Evolutionary conservation across 176 grass and related monocot genomes (phyloP).

Genomic region (Phoenix roebelenii): DNA sequence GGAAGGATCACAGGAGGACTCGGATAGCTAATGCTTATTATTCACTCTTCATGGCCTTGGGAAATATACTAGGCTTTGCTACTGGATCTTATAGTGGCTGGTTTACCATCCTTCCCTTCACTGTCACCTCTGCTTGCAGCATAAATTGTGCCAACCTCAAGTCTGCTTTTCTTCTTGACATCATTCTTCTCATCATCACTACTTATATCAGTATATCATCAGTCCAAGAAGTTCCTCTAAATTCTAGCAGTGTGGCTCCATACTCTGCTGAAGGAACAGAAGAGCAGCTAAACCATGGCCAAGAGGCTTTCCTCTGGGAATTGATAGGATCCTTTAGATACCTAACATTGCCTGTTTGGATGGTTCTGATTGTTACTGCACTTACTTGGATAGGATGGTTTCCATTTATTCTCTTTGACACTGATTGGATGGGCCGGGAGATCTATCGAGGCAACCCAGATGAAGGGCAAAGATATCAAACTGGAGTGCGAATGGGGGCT

Average conservation of each 20-base stretch:
- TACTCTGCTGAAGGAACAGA: conserved; percentile 17
- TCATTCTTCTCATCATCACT: conserved; percentile 52
- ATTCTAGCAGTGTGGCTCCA: conserved; percentile 6
- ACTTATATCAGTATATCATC: conserved; percentile 58
- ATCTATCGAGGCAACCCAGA: conserved; percentile 66
- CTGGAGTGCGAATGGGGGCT: conserved; percentile 83
- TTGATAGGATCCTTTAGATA: conserved; percentile 84
- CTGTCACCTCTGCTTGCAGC: conserved; percentile 51
- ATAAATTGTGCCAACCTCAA: conserved; percentile 87
- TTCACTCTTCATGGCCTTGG: conserved; percentile 93
- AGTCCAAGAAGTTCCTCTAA: conserved; percentile 40
- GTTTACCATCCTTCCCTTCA: conserved; percentile 79
- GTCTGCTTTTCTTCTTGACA: conserved; percentile 75
- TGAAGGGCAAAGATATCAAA: conserved; percentile 44
- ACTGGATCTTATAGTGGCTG: conserved; percentile 70
- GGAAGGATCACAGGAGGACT: conserved; percentile 72
- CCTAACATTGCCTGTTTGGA: conserved; percentile 69
- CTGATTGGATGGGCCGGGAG: conserved; percentile 94
- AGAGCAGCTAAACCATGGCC: conserved; percentile 12
- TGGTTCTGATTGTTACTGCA: conserved; percentile 83
- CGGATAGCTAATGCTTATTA: conserved; percentile 96
- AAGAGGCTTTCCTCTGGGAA: conserved; percentile 92
- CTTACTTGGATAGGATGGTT: conserved; percentile 93
- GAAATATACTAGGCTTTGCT: conserved; percentile 84
- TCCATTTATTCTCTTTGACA: conserved; percentile 89